These are phyloP conservation scores for Guadua angustifolia DNA, from an alignment of 176 grass and related monocot species.

Conservation along the genomic window DNA sequence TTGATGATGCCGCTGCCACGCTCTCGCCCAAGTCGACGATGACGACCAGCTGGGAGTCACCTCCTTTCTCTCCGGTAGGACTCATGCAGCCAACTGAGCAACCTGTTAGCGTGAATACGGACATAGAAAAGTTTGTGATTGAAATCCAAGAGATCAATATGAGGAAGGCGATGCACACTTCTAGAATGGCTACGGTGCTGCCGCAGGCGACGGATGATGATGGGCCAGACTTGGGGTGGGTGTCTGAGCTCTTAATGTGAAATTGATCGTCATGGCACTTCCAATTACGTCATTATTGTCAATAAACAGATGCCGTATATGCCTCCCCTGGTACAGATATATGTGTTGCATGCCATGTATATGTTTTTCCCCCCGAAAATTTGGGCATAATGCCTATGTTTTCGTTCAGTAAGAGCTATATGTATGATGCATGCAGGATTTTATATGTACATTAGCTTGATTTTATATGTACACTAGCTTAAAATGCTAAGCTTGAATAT, in stretches of 20 bases:
- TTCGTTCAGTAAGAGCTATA: background rate
- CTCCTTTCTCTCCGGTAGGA: conserved; percentile 52
- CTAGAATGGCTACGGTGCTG: background rate
- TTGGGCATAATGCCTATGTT: background rate
- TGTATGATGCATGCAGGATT: background rate
- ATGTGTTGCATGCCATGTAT: background rate
- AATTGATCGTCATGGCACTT: background rate
- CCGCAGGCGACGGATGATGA: conserved; percentile 30
- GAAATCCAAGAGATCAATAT: conserved; percentile 49
- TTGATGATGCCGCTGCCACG: background rate
- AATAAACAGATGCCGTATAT: background rate
- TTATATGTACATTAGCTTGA: no score
- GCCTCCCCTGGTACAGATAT: background rate
- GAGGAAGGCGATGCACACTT: conserved; percentile 36
- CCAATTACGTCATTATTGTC: conserved; percentile 32
- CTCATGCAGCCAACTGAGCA: background rate
- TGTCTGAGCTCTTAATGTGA: conserved; percentile 57
- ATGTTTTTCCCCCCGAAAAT: background rate
- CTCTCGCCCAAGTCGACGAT: conserved; percentile 52
- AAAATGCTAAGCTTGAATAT: no score
- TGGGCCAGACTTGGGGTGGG: conserved; percentile 60
- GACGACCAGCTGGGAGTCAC: conserved; percentile 55
- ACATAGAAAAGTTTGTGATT: conserved; percentile 49
- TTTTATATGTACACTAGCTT: no score
- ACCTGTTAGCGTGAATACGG: background rate